Evolutionary conservation across 2,329 filamentous ascomycete species (phyloP).

Genomic region (Botrytis aclada): DNA sequence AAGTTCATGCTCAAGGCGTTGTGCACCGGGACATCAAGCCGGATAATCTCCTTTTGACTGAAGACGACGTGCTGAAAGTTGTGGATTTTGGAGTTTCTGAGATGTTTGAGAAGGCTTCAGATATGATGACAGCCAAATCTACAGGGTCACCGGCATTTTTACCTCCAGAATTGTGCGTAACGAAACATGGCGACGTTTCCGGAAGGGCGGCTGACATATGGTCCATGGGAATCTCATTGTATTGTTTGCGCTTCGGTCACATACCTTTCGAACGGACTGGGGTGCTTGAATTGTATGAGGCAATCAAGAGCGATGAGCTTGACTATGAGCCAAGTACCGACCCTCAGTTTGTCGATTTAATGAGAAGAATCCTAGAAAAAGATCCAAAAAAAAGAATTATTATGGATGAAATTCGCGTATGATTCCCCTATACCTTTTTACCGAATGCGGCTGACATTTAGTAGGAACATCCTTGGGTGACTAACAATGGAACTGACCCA

Average conservation of each 20-base stretch:
- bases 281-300: conserved; percentile 83
- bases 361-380: conserved; percentile 74
- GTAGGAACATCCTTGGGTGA: conserved; percentile 92
- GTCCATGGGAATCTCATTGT: conserved; percentile 96
- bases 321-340: conserved; percentile 62
- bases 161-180: conserved; percentile 85
- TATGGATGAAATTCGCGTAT: conserved; percentile 78
- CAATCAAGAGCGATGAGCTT: conserved; percentile 71
- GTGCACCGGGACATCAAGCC: conserved; percentile 98
- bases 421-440: conserved; percentile 35
- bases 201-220: conserved; percentile 92
- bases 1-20: conserved; percentile 89
- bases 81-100: conserved; percentile 99
- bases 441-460: not conserved
- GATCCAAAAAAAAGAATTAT: conserved; percentile 78
- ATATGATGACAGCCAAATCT: conserved; percentile 90
- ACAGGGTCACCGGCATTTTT: conserved; percentile 94
- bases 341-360: conserved; percentile 69
- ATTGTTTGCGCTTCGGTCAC: conserved; percentile 83
- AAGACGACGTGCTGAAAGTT: conserved; percentile 91
- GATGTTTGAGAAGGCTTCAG: conserved; percentile 86
- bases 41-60: conserved; percentile 87
- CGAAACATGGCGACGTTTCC: conserved; percentile 80
- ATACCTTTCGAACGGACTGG: conserved; percentile 81
- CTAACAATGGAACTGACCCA: conserved; percentile 71